Evolutionary conservation across 2,329 filamentous ascomycete genomes (phyloP), one percentile per base, ranked within the genome.

Genomic region (Rhinocladiella similis): DNA sequence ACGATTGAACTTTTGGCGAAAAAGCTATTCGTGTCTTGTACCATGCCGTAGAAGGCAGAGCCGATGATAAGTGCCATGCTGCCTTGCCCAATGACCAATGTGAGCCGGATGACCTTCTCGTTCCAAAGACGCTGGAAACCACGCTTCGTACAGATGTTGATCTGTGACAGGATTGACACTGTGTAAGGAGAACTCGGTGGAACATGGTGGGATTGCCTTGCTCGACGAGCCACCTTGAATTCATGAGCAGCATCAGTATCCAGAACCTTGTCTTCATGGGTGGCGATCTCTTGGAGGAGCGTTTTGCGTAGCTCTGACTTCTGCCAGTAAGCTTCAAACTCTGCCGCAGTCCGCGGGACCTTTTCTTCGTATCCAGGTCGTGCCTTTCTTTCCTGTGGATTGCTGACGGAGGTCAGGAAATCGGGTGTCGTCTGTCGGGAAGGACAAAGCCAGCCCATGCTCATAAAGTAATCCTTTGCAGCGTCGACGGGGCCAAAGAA

Each of bases 11-110:
- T 89, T 59, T 91, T 85, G 66, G 84, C 82, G 76, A 86, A 95
- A 78, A 96, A 95, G 67, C 86, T 90, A 16, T 72, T 68, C 0
- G 89, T 88, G n/a, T 77, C 79, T 1, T 78, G 67, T 25, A 81
- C 70, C 36, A 95, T 74, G 70, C 95, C 88, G 78, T 83, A 96
- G 74, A 94, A 96, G 63, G 96, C 86, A 62, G 86, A 88, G 50
- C 87, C 79, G 58, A 96, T 84, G 68, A 96, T 88, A 61, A 96
- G 78, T 54, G 88, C 81, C 83, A 39, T 41, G n/a, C 35, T 51
- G 25, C 20, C 48, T 43, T 51, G 48, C 25, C 36, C 35, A 13
- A 43, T 43, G 22, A 51, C 14, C 38, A 43, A 29, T 14, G 48
- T 42, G 36, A 51, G 20, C 18, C 36, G 35, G 22, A 94, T 76